Evolutionary conservation across 768 basidiomycete species (phyloP), one percentile per base, ranked within the genome.

Genomic region (Pholiota molesta): DNA sequence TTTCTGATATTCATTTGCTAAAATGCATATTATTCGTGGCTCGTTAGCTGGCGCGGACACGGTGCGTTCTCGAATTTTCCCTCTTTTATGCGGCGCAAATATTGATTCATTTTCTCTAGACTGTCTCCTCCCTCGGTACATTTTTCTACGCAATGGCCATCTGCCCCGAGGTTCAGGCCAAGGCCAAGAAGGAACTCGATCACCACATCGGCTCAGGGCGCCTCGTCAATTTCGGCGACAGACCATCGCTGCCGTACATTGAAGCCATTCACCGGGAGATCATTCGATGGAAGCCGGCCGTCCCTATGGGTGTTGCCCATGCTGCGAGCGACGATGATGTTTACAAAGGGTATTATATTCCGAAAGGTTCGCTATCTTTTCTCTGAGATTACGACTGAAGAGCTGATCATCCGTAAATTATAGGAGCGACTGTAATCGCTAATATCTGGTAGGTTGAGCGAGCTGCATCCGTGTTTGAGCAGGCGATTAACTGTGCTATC

Each of bases 301-400:
- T 58, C 9, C 59, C 59, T 19, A 21, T 54, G 28, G 49, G 49
- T 4, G 59, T 60, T 8, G 26, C 52, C 8, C 59, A 60, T 35
- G 59, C 59, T 23, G 35, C 51, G 4, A 40, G 23, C 6, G 37
- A 23, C 0, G 59, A 60, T 28, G 51, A 60, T 31, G 26, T 53
- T 7, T 60, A 60, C 13, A 52, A 60, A 6, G 59, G 59, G 39
- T 60, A 60, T 45, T 53, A 29, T n/a, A 60, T 60, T 8, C 59
- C 59, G 3, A 58, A 58, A 51, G 47, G 57, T 58, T 14, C 8
- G 53, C 23, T 0, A 7, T 14, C 9, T 8, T 11, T 11, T 29
- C 29, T 3, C 29, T 21, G 10, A 19, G 13, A 23, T 26, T 4
- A 26, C 14, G 7, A 3, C 10, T 8, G 29, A n/a, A 6, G 40